phyloP scores from a whole-genome alignment of 192 early-diverging fungal genomes.

The Gaertneriomyces semiglobifer region DNA sequence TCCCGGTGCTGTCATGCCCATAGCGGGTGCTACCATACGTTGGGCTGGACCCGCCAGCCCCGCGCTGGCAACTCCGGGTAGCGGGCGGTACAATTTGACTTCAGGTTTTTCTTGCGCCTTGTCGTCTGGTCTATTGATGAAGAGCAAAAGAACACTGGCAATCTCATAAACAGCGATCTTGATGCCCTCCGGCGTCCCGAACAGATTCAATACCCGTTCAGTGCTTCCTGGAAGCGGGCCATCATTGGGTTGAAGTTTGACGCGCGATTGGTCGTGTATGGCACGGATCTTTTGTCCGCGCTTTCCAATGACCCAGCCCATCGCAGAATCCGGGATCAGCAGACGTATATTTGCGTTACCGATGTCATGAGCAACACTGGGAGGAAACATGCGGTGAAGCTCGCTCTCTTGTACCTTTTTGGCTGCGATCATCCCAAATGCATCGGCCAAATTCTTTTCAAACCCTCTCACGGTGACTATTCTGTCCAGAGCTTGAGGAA shows the following conservation, averaged over 20 bases:
- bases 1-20: not conserved
- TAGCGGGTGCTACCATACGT: not conserved
- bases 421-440: conserved; percentile 73
- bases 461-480: conserved; percentile 47
- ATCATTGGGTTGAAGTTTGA: conserved; percentile 81
- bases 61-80: not conserved
- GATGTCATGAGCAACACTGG: not conserved
- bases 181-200: conserved; percentile 81
- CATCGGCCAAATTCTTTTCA: conserved; percentile 46
- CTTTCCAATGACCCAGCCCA: conserved; percentile 87
- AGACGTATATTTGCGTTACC: conserved; percentile 67
- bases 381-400: conserved; percentile 17
- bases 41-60: too few species aligned
- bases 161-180: conserved; percentile 67
- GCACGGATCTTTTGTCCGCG: conserved; percentile 91
- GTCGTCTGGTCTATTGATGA: conserved; percentile 17
- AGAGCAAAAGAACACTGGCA: conserved; percentile 23
- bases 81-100: not conserved
- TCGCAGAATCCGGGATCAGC: conserved; percentile 84
- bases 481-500: conserved; percentile 83
- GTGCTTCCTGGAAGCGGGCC: conserved; percentile 90
- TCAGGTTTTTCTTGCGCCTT: conserved; percentile 10
- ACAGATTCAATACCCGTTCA: conserved; percentile 86
- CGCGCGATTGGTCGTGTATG: conserved; percentile 87
- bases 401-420: conserved; percentile 42